Evolutionary conservation across 139 green algal species (phyloP), one percentile per base, ranked within the genome.

Genomic region (Dunaliella primolecta): DNA sequence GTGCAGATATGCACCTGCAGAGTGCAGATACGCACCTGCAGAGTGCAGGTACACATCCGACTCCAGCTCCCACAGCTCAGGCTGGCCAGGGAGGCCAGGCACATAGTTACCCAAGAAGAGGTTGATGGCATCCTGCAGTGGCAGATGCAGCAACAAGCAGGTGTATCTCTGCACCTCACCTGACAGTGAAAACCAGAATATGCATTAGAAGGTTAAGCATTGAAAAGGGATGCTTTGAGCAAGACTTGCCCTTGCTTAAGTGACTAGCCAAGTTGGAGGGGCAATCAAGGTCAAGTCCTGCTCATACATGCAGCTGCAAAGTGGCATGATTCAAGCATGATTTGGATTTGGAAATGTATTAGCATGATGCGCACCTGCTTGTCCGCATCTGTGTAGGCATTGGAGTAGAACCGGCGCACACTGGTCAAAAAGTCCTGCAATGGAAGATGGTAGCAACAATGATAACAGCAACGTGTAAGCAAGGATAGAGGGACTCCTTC

Each of bases 51-150:
- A 96, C 56, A 93, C 84, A 81, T 98, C 95, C 0, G 84, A 90
- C 81, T 94, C 94, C 32, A 98, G 92, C 77, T 97, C 93, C 95
- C 95, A 98, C 2, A 98, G 38, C 3, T 90, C 86, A 1, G 93
- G 90, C 79, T 92, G 88, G 71, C 89, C 90, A 24, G 87, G 88
- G 31, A 24, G 31, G 0, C 55, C n/a, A 0, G 91, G 88, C 33
- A 89, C 81, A 56, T 93, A 96, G 85, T 94, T 90, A 36, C 96
- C 96, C 71, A 98, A 91, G 83, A 98, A 98, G 31, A 99, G 89
- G 89, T 99, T 98, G 87, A 99, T 98, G 71, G 95, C 95, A 64
- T 96, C 95, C 91, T 86, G 81, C 79, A 72, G 3, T 23, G 21
- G 36, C 80, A 29, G 32, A 55, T 23, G 57, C 30, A 55, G 3